Evolutionary conservation across 2,329 filamentous ascomycete genomes (phyloP), one percentile per base, ranked within the genome.

Genomic region (Fusarium albosuccineum): DNA sequence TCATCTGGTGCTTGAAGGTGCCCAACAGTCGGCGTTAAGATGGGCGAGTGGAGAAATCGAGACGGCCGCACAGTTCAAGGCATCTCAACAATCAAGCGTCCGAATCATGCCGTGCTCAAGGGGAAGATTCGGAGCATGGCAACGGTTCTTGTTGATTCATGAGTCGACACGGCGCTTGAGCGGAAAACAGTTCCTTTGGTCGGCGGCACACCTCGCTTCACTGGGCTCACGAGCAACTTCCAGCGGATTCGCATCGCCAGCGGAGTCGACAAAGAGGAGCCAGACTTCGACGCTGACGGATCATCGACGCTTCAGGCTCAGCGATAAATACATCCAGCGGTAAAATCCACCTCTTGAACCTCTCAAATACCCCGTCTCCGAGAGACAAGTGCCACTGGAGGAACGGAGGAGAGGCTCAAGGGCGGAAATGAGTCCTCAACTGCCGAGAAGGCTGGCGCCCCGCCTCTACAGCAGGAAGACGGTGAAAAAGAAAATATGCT

Each of bases 11-110:
- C 44, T 50, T 52, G 36, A 44, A 44, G 48, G 30, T 60, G 70
- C 70, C 70, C 70, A 72, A 72, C 70, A 72, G 37, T 72, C 70
- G 70, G 70, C 70, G 68, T 72, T 72, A 68, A 71, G 70, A 72
- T 70, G 70, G 70, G 70, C 70, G 53, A 46, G 36, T 64, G 41
- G 51, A 48, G 52, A 66, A 64, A 42, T 33, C 44, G 59, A 61
- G 65, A 52, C 33, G 45, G 39, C 45, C 27, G 17, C 13, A 6
- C 33, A 48, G 17, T 29, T 2, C 33, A 40, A 50, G 55, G 49
- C 57, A 49, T 62, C 59, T 67, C 63, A 16, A 29, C 33, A 10
- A 37, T 10, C 33, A 26, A 27, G 2, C 40, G 36, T 45, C 10
- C 13, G 2, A 9, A 14, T 45, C 14, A 22, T 3, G 3, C n/a